A percentile compares a stretch with the other conserved stretches of the same genome.
Conservation (phyloP, 2,329 filamentous ascomycete genomes). For the Microdochium paspali region DNA sequence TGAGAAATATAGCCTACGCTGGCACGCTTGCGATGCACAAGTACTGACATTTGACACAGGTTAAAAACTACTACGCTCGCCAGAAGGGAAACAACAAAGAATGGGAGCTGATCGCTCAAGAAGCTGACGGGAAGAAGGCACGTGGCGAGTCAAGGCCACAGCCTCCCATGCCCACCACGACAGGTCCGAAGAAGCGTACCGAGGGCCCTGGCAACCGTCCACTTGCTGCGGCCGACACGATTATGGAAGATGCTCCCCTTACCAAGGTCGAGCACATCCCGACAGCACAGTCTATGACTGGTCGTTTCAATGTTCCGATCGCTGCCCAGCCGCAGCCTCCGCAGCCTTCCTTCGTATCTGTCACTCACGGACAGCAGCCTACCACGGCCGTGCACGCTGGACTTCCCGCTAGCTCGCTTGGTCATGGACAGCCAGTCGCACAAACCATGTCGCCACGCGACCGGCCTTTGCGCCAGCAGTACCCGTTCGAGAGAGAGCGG, state of each 20-base stretch:
- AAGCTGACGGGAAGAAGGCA: conserved; percentile 46
- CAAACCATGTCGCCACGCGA: conserved; percentile 37
- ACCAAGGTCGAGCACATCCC: conserved; percentile 34
- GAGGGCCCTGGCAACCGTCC: conserved; percentile 35
- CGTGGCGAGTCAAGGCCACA: conserved; percentile 51
- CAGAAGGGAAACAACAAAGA: conserved; percentile 53
- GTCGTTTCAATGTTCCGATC: conserved; percentile 35
- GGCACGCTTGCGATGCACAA: background rate
- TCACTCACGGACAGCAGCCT: conserved; percentile 13
- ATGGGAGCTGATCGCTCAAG: conserved; percentile 49
- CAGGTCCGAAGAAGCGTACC: conserved; percentile 40
- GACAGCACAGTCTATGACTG: conserved; percentile 25
- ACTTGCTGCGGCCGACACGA: conserved; percentile 38
- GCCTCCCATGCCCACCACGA: conserved; percentile 46
- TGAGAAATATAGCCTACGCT: conserved; percentile 26
- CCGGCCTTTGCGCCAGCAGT: conserved; percentile 35
- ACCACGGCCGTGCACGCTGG: conserved; percentile 9
- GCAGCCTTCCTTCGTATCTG: conserved; percentile 16
- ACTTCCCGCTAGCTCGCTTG: conserved; percentile 20
- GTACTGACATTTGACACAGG: conserved; percentile 30
- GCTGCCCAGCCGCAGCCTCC: conserved; percentile 27
- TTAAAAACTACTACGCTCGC: conserved; percentile 59
- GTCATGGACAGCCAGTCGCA: conserved; percentile 21
- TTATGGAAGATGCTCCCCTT: conserved; percentile 31
- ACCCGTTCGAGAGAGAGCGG: conserved; percentile 35